Evolutionary conservation across 345 rosid genomes (phyloP).

Genomic region (Pistacia atlantica): DNA sequence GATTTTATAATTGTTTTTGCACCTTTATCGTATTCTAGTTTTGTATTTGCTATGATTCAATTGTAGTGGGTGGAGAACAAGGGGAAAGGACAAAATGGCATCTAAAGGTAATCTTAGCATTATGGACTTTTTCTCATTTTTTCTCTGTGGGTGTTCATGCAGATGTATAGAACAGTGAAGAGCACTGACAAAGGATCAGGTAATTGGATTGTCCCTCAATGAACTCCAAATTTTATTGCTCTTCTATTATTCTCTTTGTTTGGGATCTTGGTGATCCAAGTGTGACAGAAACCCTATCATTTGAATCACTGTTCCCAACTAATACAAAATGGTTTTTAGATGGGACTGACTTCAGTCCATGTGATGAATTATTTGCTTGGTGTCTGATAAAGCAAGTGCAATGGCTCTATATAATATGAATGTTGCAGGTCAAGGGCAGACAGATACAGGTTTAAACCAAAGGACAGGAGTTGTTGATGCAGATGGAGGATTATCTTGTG

Average conservation of each 20-base stretch:
- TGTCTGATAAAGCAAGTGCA: slow-evolving; percentile 39
- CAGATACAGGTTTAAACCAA: slow-evolving; percentile 39
- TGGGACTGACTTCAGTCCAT: slow-evolving; percentile 19
- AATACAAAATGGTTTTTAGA: slow-evolving; percentile 7
- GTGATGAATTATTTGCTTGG: slow-evolving; percentile 26
- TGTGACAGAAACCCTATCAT: slow-evolving; percentile 21
- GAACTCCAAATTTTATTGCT: slow-evolving; percentile 14
- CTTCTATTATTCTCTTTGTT: slow-evolving; percentile 22
- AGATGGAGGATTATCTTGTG: slow-evolving; percentile 30
- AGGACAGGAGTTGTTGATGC: slow-evolving; percentile 29
- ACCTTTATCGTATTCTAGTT: slow-evolving; percentile 27
- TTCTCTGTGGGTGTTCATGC: slow-evolving; percentile 52
- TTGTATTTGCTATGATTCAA: slow-evolving; percentile 27
- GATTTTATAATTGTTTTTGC: slow-evolving; percentile 21
- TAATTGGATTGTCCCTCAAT: slow-evolving; percentile 30
- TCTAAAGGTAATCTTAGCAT: slow-evolving; percentile 41
- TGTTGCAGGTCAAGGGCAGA: slow-evolving; percentile 51
- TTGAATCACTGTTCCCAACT: slow-evolving; percentile 29
- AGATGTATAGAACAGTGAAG: slow-evolving; percentile 99
- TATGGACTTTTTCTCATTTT: slow-evolving; percentile 34
- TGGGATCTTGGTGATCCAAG: slow-evolving; percentile 9
- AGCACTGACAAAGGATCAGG: slow-evolving; percentile 88
- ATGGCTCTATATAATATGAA: slow-evolving; percentile 24
- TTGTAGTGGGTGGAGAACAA: slow-evolving; percentile 38
- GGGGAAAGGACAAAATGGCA: slow-evolving; percentile 56